Conservation (phyloP, 2,329 filamentous ascomycete genomes). For the Tolypocladium nubicola region DNA sequence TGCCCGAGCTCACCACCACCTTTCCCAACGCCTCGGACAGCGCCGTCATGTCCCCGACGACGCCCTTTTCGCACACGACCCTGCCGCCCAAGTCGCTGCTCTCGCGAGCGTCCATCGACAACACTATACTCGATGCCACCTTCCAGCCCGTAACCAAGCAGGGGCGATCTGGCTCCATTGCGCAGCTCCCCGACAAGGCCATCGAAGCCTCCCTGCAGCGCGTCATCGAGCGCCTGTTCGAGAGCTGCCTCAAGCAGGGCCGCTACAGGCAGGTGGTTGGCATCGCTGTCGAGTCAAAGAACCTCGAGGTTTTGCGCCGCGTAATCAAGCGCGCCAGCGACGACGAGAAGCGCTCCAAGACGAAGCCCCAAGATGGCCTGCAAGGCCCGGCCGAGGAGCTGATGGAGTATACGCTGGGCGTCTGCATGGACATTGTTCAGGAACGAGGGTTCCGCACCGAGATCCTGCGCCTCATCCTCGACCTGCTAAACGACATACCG, state of each 20-base stretch:
- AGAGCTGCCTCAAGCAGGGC: slow-evolving; percentile 75
- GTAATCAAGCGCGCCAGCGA: slow-evolving; percentile 85
- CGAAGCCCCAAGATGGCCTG: slow-evolving; percentile 36
- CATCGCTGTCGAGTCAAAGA: slow-evolving; percentile 90
- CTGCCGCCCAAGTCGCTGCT: slow-evolving; percentile 89
- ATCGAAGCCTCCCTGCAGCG: slow-evolving; percentile 72
- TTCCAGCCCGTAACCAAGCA: slow-evolving; percentile 43
- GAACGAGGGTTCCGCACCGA: slow-evolving; percentile 75
- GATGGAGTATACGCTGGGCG: slow-evolving; percentile 91
- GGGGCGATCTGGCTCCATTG: slow-evolving; percentile 47
- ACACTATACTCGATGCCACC: slow-evolving; percentile 48
- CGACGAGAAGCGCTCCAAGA: slow-evolving; percentile 63
- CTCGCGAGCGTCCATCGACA: slow-evolving; percentile 65
- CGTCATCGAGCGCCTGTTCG: slow-evolving; percentile 83
- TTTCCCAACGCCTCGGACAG: slow-evolving; percentile 61
- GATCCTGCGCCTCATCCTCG: slow-evolving; percentile 86
- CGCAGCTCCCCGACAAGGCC: slow-evolving; percentile 54
- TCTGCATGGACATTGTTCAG: slow-evolving; percentile 97
- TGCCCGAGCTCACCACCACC: slow-evolving; percentile 69
- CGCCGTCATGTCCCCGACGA: slow-evolving; percentile 75
- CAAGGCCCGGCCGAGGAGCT: slow-evolving; percentile 70
- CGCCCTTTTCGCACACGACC: slow-evolving; percentile 88
- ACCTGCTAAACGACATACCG: slow-evolving; percentile 85
- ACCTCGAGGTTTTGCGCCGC: slow-evolving; percentile 73
- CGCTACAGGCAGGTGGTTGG: slow-evolving; percentile 94